A percentile compares a stretch with the other conserved stretches of the same genome.
These are phyloP conservation scores for Phytopythium sindhum DNA, from an alignment of 352 stramenopile genomes.

Conservation along the genomic window DNA sequence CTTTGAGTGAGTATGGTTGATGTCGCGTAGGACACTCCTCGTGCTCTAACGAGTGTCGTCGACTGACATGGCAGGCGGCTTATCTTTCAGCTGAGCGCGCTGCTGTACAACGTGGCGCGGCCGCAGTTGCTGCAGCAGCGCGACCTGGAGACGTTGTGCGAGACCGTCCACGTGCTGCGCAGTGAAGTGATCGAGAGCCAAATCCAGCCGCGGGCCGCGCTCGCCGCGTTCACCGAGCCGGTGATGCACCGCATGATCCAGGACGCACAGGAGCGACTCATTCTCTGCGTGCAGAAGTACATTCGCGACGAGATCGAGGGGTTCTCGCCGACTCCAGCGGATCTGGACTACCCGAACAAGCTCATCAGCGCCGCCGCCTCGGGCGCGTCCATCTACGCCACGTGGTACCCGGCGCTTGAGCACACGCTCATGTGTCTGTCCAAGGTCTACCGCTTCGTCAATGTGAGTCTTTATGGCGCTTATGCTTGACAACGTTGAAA, in stretches of 20 bases:
- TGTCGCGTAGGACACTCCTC: not conserved
- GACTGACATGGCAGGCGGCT: conserved; percentile 38
- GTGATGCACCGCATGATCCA: conserved; percentile 85
- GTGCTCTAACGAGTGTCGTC: not conserved
- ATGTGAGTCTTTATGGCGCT: conserved; percentile 31
- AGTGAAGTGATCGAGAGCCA: conserved; percentile 73
- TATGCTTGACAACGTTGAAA: not conserved
- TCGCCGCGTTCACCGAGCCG: conserved; percentile 57
- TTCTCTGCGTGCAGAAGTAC: conserved; percentile 82
- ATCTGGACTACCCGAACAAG: conserved; percentile 78
- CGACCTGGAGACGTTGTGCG: conserved; percentile 72
- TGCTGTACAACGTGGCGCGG: conserved; percentile 70
- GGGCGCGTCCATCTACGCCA: conserved; percentile 56
- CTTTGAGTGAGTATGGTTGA: conserved; percentile 52
- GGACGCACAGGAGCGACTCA: conserved; percentile 78
- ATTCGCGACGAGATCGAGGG: conserved; percentile 83
- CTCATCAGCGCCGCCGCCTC: conserved; percentile 30
- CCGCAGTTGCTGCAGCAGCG: conserved; percentile 70
- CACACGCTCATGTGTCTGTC: conserved; percentile 83
- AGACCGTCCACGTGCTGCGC: conserved; percentile 74
- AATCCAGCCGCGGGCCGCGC: conserved; percentile 47
- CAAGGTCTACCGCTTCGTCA: conserved; percentile 82
- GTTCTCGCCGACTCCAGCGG: conserved; percentile 43
- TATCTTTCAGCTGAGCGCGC: conserved; percentile 70
- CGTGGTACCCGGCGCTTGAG: conserved; percentile 82